Base-by-base conservation (phyloP, 306 rosid genomes). In the Cicer yamashitae region DNA sequence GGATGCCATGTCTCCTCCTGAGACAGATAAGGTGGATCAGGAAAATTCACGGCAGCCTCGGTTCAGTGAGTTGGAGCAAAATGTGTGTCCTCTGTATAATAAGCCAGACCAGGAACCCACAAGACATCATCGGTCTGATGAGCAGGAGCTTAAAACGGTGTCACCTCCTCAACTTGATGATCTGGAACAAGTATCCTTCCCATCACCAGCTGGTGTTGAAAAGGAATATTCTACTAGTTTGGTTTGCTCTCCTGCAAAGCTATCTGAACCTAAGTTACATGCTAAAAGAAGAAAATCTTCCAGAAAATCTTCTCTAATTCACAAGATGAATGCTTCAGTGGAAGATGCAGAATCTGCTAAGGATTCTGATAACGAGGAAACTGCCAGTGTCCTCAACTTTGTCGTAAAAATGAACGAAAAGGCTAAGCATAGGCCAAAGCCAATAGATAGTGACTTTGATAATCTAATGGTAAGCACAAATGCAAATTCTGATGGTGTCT, bases 281-380 rank as follows among this genome's bases (percentile, higher is more conserved):
- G 50, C 64, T 22, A 84, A 59, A 67, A 59, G 67, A 60, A 74
- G 73, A 78, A 86, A 44, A n/a, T 25, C 76, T 30, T 79, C 87
- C 14, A 59, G 67, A 82, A 68, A 76, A 70, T 70, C 66, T 76
- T 79, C 87, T 34, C 71, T 12, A 63, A 30, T 45, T 83, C 71
- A 70, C 52, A 57, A 53, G 57, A 22, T 12, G 75, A 72, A 70
- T 74, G 67, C 38, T 59, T 37, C 76, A 17, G 38, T 9, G 41
- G 87, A 82, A 53, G 62, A 78, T 44, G 12, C 5, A 50, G 84
- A 83, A 56, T 82, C 85, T 17, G 65, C 22, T 60, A 41, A 71
- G 67, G 89, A 85, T 66, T 83, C 86, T 41, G 93, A 89, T 54
- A 9, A 69, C 54, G 96, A 92, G 44, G 96, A 94, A 62, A 82